Conservation (phyloP, 1,284 basidiomycete genomes). For the Psilocybe mexicana region DNA sequence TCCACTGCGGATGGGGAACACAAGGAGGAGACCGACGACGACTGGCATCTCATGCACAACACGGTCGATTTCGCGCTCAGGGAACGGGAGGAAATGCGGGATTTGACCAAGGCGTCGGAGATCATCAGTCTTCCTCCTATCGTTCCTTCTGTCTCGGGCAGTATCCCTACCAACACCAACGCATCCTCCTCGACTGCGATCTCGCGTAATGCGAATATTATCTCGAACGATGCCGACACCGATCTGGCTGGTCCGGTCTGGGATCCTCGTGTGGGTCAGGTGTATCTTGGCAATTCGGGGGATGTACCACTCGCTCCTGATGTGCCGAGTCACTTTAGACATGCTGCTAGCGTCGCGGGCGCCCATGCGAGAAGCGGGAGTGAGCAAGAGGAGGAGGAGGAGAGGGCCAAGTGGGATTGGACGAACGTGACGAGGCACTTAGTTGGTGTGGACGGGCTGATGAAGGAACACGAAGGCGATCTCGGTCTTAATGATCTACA, state of each 20-base stretch:
- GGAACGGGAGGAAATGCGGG: constrained; percentile 89
- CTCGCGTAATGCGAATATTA: not conserved
- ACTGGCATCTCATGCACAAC: constrained; percentile 40
- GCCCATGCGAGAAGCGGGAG: not conserved
- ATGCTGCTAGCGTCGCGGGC: constrained; percentile 19
- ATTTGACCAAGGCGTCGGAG: constrained; percentile 83
- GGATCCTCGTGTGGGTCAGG: constrained; percentile 59
- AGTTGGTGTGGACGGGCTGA: constrained; percentile 16
- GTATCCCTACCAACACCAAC: constrained; percentile 9
- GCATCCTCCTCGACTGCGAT: not conserved
- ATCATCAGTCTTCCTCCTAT: constrained; percentile 54
- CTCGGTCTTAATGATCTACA: constrained; percentile 5
- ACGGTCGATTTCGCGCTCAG: constrained; percentile 74
- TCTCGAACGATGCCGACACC: constrained; percentile 13
- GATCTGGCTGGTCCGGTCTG: constrained; percentile 41
- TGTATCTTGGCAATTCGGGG: constrained; percentile 76
- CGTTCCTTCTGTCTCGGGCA: not conserved
- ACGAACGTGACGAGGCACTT: constrained; percentile 19
- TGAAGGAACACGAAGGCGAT: constrained; percentile 13
- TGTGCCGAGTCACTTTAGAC: constrained; percentile 28
- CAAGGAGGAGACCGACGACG: constrained; percentile 5
- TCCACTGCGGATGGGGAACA: not conserved
- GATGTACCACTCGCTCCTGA: constrained; percentile 64
- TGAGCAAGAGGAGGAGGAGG: constrained; percentile 5
- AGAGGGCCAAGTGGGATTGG: constrained; percentile 18